Conservation (phyloP, 1,139 yeast species). For the Pichiaceae sp. region DNA sequence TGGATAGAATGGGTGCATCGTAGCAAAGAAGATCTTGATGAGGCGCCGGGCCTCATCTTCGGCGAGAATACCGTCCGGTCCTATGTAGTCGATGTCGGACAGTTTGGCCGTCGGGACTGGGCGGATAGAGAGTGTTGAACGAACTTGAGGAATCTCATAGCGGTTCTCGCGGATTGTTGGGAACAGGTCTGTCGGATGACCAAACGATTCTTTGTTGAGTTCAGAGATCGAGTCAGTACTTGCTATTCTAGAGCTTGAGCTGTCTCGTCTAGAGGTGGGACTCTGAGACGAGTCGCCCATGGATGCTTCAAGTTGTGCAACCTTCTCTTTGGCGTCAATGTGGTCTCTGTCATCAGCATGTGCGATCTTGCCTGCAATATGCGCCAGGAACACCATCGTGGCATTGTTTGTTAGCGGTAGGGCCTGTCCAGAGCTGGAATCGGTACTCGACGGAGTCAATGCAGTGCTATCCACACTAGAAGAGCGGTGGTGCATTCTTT, state of each 20-base stretch:
- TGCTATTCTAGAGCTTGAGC: background rate
- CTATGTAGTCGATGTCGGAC: slow-evolving; percentile 59
- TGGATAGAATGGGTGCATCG: slow-evolving; percentile 88
- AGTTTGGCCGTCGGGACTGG: slow-evolving; percentile 47
- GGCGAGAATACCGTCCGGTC: slow-evolving; percentile 44
- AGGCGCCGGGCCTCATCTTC: slow-evolving; percentile 60
- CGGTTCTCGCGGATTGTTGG: slow-evolving; percentile 20
- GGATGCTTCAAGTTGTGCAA: slow-evolving; percentile 34
- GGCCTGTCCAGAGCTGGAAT: background rate
- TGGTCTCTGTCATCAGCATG: slow-evolving; percentile 59
- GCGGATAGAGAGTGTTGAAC: slow-evolving; percentile 38
- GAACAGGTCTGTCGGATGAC: slow-evolving; percentile 19
- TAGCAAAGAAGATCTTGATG: slow-evolving; percentile 58
- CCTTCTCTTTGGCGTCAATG: slow-evolving; percentile 54
- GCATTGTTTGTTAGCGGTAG: slow-evolving; percentile 13
- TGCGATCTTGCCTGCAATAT: slow-evolving; percentile 69
- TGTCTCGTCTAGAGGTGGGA: background rate
- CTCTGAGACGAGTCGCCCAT: background rate
- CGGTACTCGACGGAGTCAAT: background rate
- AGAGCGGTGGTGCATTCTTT: background rate
- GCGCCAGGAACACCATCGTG: slow-evolving; percentile 63
- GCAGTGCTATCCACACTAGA: background rate
- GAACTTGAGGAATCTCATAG: slow-evolving; percentile 37
- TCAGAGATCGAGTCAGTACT: slow-evolving; percentile 5
- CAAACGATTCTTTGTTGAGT: slow-evolving; percentile 18